Conservation (phyloP, 108 stramenopile species). For the Skeletonema marinoi region DNA sequence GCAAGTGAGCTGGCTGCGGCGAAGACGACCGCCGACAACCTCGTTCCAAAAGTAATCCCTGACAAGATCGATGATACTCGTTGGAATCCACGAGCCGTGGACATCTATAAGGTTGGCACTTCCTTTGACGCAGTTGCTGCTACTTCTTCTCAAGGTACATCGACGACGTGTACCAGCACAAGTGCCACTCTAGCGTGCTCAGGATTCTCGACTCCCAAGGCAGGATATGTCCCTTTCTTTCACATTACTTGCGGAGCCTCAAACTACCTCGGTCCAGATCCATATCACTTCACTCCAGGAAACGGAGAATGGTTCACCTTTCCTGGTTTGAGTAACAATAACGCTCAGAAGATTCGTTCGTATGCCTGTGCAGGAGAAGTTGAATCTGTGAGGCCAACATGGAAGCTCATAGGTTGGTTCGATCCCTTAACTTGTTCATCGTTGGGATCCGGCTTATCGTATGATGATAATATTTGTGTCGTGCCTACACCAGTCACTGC, state of each 20-base stretch:
- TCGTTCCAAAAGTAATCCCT: background rate
- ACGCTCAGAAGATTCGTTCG: constrained; percentile 13
- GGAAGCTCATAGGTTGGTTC: constrained; percentile 34
- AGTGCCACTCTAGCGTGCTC: constrained; percentile 7
- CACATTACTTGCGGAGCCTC: constrained; percentile 22
- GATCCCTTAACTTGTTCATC: background rate
- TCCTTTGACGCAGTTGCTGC: constrained; percentile 28
- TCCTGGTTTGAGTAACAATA: constrained; percentile 7
- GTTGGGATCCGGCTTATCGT: background rate
- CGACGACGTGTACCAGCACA: constrained; percentile 10
- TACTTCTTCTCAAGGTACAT: constrained; percentile 3
- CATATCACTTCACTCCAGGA: constrained; percentile 24
- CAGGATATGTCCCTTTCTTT: constrained; percentile 16
- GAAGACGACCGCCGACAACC: background rate
- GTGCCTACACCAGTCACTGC: background rate
- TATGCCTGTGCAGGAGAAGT: constrained; percentile 27
- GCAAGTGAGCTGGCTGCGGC: constrained; percentile 1
- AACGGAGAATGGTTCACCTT: constrained; percentile 19
- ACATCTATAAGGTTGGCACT: constrained; percentile 14
- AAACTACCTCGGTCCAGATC: constrained; percentile 26
- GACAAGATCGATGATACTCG: constrained; percentile 13
- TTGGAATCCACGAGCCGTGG: constrained; percentile 16
- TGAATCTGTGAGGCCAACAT: constrained; percentile 15
- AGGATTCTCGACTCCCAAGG: constrained; percentile 14
- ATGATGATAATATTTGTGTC: background rate